Evolutionary conservation across 129 eudicot genomes (phyloP), one percentile per base, ranked within the genome.

Genomic region (Logfia minima): DNA sequence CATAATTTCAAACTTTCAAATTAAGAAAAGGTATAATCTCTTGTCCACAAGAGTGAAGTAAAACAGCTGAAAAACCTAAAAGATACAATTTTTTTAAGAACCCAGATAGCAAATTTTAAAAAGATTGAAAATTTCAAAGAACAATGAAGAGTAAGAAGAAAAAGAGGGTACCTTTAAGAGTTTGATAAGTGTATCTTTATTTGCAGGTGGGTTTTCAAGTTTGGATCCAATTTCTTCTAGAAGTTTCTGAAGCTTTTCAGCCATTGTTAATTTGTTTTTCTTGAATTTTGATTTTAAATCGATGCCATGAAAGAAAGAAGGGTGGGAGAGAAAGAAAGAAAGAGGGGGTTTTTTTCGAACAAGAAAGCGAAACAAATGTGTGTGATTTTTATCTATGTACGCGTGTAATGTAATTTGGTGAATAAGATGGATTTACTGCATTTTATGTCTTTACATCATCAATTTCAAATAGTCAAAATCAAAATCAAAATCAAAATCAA

Each of bases 211-310:
- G 8, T 63, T 75, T 29, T 91, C 86, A 74, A 94, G 90, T 84
- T 89, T 91, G 79, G 93, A 89, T 87, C 98, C 98, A 43, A 91
- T 80, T 75, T 94, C 98, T 74, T 83, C 76, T 29, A 94, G 93
- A 87, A 86, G 84, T 76, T 71, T 84, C 77, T 85, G 85, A 59
- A 87, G 83, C 88, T 86, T 91, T 31, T 83, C 80, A 16, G 90
- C 87, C 98, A 90, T 92, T 71, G 80, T 83, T 8, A 34, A 34
- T 0, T 34, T 34, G 37, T 34, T 34, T 5, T 34, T 66, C 53
- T 19, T 60, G 63, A 58, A n/a, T 18, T 10, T 67, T 8, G 26
- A 34, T 35, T 68, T 68, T 68, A 68, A 68, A 37, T 68, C 72
- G 55, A 3, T 48, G 16, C 51, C 72, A 68, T 68, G 63, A 68